These are phyloP conservation scores for Echium plantagineum DNA, from an alignment of 257 asterid genomes.

Conservation along the genomic window DNA sequence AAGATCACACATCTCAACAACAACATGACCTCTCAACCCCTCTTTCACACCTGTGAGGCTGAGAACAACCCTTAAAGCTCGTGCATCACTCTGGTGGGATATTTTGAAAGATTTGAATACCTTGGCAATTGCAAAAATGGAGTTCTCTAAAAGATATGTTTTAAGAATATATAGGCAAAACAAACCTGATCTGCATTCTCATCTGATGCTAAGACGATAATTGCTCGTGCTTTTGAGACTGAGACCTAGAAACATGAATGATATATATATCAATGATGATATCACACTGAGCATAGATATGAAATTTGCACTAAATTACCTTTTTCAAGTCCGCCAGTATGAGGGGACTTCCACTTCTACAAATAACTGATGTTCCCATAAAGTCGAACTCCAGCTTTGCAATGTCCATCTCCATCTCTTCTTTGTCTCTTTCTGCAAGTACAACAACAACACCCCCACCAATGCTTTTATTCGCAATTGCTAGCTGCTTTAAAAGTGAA, in stretches of 20 bases:
- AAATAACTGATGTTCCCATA: constrained; percentile 92
- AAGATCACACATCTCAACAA: constrained; percentile 96
- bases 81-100: constrained; percentile 77
- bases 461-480: constrained; percentile 91
- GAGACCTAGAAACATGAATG: constrained; percentile 52
- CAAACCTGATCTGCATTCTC: constrained; percentile 97
- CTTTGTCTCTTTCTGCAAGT: constrained; percentile 98
- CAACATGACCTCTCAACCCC: constrained; percentile 92
- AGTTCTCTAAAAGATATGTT: neutral
- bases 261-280: constrained; percentile 6
- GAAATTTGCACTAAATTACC: constrained; percentile 25
- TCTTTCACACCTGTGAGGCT: constrained; percentile 88
- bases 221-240: constrained; percentile 94
- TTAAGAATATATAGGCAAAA: constrained; percentile 4
- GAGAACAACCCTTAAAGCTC: constrained; percentile 95
- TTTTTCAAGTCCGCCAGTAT: constrained; percentile 93
- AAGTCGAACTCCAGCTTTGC: constrained; percentile 85
- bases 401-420: constrained; percentile 95
- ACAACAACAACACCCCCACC: constrained; percentile 96
- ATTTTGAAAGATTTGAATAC: constrained; percentile 11
- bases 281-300: neutral
- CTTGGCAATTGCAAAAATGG: constrained; percentile 1
- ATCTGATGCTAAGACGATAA: constrained; percentile 89
- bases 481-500: constrained; percentile 88
- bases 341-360: constrained; percentile 97